Conservation (phyloP, 306 rosid genomes). For the Trichosanthes cucumerina region DNA sequence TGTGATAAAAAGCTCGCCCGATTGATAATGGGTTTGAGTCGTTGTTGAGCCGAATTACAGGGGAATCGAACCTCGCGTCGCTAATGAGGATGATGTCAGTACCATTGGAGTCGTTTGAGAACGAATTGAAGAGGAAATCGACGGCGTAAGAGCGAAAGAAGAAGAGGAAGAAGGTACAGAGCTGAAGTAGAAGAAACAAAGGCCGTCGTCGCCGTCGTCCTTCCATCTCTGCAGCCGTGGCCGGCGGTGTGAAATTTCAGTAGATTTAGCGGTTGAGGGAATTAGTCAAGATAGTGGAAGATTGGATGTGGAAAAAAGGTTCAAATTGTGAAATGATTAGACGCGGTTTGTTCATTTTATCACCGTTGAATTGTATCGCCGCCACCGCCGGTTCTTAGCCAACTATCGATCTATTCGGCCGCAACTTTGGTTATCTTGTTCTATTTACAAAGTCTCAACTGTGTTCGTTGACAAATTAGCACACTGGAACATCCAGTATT, state of each 20-base stretch:
- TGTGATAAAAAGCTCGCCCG: conserved; percentile 56
- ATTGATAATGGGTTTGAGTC: conserved; percentile 45
- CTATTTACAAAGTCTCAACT: background rate
- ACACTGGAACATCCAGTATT: background rate
- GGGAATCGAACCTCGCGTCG: conserved; percentile 47
- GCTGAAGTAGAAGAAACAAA: background rate
- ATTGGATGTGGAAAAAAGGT: background rate
- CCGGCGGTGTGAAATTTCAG: background rate
- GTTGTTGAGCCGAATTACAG: conserved; percentile 66
- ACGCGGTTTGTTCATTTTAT: conserved; percentile 6
- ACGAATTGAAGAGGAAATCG: conserved; percentile 56
- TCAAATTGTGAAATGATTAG: background rate
- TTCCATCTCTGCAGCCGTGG: background rate
- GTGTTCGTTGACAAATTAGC: background rate
- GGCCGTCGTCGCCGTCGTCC: background rate
- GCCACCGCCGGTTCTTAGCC: background rate
- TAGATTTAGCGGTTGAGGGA: background rate
- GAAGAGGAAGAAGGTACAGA: background rate
- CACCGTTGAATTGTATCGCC: background rate
- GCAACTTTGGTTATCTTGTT: background rate
- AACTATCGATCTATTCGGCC: background rate
- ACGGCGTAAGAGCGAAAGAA: conserved; percentile 20
- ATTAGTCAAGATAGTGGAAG: background rate
- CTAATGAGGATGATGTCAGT: conserved; percentile 44
- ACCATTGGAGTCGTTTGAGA: conserved; percentile 28